Evolutionary conservation across 441 rosid genomes (phyloP).

Genomic region (Erodium trifolium): DNA sequence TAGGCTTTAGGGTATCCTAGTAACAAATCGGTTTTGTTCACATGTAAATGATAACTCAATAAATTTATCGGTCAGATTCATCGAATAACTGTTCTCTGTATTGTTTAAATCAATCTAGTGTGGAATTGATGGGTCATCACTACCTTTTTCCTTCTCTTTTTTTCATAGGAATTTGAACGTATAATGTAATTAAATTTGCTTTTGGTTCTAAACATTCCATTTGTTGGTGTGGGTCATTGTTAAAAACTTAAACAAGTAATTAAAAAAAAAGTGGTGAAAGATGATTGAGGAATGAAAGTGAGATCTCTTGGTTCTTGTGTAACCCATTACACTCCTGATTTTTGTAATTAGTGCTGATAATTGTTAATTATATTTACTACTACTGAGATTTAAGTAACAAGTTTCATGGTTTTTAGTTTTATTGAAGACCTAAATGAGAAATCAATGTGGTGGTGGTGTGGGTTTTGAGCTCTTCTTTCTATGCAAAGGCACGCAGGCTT

Average conservation of each 20-base stretch:
- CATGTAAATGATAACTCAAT: no score
- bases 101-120: no score
- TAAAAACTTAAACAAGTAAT: slow-evolving; percentile 11
- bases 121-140: not conserved
- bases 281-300: slow-evolving; percentile 78
- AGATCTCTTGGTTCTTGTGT: slow-evolving; percentile 54
- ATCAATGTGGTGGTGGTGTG: slow-evolving; percentile 12
- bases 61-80: no score
- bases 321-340: slow-evolving; percentile 21
- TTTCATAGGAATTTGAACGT: not conserved
- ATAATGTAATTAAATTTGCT: not conserved
- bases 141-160: not conserved
- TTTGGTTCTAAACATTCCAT: slow-evolving; percentile 20
- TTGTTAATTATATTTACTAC: slow-evolving; percentile 19
- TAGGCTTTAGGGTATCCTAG: not conserved
- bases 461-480: slow-evolving; percentile 54
- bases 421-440: not conserved
- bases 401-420: not conserved
- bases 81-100: no score
- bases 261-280: slow-evolving; percentile 34
- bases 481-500: slow-evolving; percentile 53
- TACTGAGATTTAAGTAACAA: not conserved
- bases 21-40: no score
- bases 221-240: slow-evolving; percentile 24
- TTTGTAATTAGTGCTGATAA: slow-evolving; percentile 22